Conservation (phyloP, 345 rosid species). For the Psidium guajava region DNA sequence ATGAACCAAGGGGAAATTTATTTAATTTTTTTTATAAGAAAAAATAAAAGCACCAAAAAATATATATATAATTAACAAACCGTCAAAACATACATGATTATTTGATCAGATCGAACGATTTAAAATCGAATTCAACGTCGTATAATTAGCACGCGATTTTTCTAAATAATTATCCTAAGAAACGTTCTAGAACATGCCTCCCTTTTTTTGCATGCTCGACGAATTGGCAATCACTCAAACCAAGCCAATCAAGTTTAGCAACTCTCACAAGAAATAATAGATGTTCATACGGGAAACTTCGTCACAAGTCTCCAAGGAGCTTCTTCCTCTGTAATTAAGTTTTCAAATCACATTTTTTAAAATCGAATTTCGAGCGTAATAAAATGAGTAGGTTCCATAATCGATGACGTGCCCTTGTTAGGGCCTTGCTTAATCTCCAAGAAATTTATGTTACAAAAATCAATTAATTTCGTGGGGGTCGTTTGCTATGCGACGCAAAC, state of each 20-base stretch:
- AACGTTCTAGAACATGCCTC: not conserved
- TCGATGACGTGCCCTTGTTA: not conserved
- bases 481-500: not conserved
- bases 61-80: not conserved
- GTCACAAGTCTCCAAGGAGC: not conserved
- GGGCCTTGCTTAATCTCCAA: not conserved
- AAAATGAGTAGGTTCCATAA: not conserved
- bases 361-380: not conserved
- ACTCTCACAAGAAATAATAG: not conserved
- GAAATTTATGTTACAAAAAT: not conserved
- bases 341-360: not conserved
- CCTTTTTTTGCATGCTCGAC: not conserved
- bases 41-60: too few relatives aligned
- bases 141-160: not conserved
- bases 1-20: not conserved
- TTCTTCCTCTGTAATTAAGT: not conserved
- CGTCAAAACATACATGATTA: not conserved
- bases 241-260: not conserved
- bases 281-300: not conserved
- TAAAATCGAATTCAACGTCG: rapidly evolving
- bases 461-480: not conserved
- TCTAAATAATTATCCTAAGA: not conserved
- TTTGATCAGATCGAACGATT: too few relatives aligned
- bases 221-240: not conserved
- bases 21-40: too few relatives aligned